A percentile compares a stretch with the other conserved stretches of the same genome.
These are phyloP conservation scores for Camellia oleifera DNA, from an alignment of 179 eudicot species.

Conservation along the genomic window DNA sequence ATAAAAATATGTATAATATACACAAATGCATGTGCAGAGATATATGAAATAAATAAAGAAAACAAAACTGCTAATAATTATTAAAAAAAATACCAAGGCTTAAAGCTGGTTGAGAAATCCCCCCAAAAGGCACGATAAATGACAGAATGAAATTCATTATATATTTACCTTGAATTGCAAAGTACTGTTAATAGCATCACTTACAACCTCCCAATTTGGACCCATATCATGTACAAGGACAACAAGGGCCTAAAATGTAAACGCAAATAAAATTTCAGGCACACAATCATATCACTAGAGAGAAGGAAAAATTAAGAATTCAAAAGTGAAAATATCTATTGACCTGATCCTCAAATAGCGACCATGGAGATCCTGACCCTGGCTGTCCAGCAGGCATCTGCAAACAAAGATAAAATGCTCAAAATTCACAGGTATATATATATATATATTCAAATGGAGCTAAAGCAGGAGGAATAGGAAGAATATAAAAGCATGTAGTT, in stretches of 20 bases:
- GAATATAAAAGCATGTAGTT: neutral
- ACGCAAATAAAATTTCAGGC: slow-evolving; percentile 13
- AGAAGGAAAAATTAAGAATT: neutral
- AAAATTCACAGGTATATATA: slow-evolving; percentile 7
- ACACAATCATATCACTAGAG: slow-evolving; percentile 2
- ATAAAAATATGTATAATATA: neutral
- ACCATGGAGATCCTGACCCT: slow-evolving; percentile 82
- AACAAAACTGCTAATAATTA: neutral
- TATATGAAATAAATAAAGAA: neutral
- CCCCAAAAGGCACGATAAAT: neutral
- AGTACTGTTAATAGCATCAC: slow-evolving; percentile 89
- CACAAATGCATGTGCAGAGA: neutral
- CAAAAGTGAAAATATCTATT: slow-evolving; percentile 1
- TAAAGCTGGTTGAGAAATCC: neutral
- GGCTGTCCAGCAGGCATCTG: slow-evolving; percentile 66
- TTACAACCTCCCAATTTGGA: slow-evolving; percentile 97
- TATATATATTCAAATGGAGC: neutral
- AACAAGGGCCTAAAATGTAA: slow-evolving; percentile 74
- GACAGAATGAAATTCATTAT: neutral
- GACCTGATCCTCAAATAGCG: slow-evolving; percentile 95
- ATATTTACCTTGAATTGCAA: slow-evolving; percentile 80
- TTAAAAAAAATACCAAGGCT: neutral
- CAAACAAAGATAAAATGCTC: slow-evolving; percentile 20
- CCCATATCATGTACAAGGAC: slow-evolving; percentile 99
- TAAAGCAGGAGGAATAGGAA: slow-evolving; percentile 5